A percentile compares a stretch with the other conserved stretches of the same genome.
Conservation (phyloP, 2,329 filamentous ascomycete species). For the Proliferodiscus dingleyae region DNA sequence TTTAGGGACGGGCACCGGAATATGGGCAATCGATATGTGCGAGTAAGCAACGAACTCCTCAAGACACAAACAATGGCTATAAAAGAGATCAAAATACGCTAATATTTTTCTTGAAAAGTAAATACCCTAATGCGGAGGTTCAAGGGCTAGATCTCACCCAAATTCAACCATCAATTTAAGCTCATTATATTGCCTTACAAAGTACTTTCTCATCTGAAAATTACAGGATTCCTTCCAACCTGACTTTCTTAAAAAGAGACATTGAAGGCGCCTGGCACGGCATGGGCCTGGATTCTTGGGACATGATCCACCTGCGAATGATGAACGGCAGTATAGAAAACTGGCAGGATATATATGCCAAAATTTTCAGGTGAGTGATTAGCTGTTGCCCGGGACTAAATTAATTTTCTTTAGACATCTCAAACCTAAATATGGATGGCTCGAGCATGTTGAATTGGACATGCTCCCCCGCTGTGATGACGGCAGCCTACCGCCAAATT, state of each 20-base stretch:
- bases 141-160: constrained; percentile 56
- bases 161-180: constrained; percentile 54
- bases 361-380: constrained; percentile 55
- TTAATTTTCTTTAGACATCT: constrained; percentile 55
- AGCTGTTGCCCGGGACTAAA: background rate
- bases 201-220: background rate
- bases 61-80: background rate
- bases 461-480: constrained; percentile 70
- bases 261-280: constrained; percentile 69
- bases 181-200: constrained; percentile 5
- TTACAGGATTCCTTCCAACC: constrained; percentile 65
- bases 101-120: constrained; percentile 33
- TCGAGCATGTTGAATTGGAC: constrained; percentile 91
- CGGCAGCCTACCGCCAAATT: constrained; percentile 51
- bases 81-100: background rate
- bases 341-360: constrained; percentile 71
- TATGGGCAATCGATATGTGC: constrained; percentile 86
- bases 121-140: constrained; percentile 54
- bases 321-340: constrained; percentile 71
- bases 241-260: constrained; percentile 67
- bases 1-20: constrained; percentile 81
- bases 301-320: constrained; percentile 79
- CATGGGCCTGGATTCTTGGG: constrained; percentile 39
- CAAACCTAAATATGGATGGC: constrained; percentile 65
- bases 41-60: constrained; percentile 48